Conservation (phyloP, 2,329 filamentous ascomycete species). For the Rhynchosporium agropyri region DNA sequence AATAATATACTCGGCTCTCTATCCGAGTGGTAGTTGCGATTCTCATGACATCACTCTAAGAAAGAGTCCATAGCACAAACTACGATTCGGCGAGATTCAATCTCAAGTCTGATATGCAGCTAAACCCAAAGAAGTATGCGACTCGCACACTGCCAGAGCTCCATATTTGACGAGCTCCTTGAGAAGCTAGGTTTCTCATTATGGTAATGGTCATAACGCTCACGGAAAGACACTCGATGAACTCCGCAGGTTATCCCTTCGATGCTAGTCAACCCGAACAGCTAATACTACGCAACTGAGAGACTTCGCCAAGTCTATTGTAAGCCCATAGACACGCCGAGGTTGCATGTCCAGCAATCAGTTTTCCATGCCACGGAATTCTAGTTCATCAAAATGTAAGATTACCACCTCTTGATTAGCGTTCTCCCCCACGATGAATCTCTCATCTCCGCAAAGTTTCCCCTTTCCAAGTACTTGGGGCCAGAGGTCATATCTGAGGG, state of each 20-base stretch:
- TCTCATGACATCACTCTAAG: neutral
- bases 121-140: neutral
- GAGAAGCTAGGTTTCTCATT: neutral
- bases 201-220: neutral
- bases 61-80: neutral
- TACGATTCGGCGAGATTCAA: neutral
- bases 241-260: neutral
- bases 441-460: slow-evolving; percentile 60
- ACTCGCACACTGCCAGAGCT: neutral
- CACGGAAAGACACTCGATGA: neutral
- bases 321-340: neutral
- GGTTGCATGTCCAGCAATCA: neutral
- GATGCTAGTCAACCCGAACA: neutral
- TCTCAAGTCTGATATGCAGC: neutral
- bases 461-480: slow-evolving; percentile 54
- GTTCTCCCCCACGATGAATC: slow-evolving; percentile 65
- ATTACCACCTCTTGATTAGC: slow-evolving; percentile 53
- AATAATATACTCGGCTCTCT: too few relatives aligned
- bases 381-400: slow-evolving; percentile 48
- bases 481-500: slow-evolving; percentile 51
- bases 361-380: neutral
- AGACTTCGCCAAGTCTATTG: neutral
- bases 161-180: neutral
- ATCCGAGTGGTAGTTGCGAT: too few relatives aligned
- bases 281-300: neutral